Conservation (phyloP, 2,329 filamentous ascomycete genomes). For the Raffaelea albimanens region DNA sequence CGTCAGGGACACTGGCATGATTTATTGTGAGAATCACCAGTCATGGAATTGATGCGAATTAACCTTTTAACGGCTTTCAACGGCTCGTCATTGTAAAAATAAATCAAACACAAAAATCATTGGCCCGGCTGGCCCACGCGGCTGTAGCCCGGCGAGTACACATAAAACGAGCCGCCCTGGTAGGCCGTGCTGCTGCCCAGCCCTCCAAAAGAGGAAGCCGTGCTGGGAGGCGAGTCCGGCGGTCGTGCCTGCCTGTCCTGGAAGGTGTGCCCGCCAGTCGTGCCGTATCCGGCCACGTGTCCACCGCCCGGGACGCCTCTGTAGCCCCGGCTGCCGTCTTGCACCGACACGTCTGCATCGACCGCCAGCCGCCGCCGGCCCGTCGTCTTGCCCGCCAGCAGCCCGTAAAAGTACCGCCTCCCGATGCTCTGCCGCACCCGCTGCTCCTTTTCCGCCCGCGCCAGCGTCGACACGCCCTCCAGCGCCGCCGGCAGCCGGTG, state of each 20-base stretch:
- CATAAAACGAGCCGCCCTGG: constrained; percentile 6
- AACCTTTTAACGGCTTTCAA: too few species aligned
- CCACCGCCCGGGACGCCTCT: too few species aligned
- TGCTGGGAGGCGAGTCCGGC: too few species aligned
- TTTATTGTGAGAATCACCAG: too few species aligned
- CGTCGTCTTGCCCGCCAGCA: constrained; percentile 16
- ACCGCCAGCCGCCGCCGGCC: constrained; percentile 16
- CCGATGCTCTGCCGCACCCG: constrained; percentile 18
- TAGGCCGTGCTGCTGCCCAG: constrained; percentile 5
- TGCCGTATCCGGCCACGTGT: too few species aligned
- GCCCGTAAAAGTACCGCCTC: constrained; percentile 22
- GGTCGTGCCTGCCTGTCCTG: too few species aligned
- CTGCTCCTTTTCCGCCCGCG: constrained; percentile 16
- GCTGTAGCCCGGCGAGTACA: constrained; percentile 2
- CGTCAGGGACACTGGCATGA: too few species aligned
- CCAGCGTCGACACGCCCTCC: constrained; percentile 16
- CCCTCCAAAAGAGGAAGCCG: too few species aligned
- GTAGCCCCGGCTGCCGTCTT: background rate
- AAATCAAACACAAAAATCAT: too few species aligned
- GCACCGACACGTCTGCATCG: constrained; percentile 13
- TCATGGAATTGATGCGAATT: too few species aligned
- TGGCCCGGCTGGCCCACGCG: background rate
- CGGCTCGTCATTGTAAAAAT: too few species aligned
- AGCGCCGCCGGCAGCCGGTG: constrained; percentile 18
- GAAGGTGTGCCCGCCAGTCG: too few species aligned